Conservation (phyloP, 495 filamentous ascomycete genomes). For the Articulospora tetracladia region DNA sequence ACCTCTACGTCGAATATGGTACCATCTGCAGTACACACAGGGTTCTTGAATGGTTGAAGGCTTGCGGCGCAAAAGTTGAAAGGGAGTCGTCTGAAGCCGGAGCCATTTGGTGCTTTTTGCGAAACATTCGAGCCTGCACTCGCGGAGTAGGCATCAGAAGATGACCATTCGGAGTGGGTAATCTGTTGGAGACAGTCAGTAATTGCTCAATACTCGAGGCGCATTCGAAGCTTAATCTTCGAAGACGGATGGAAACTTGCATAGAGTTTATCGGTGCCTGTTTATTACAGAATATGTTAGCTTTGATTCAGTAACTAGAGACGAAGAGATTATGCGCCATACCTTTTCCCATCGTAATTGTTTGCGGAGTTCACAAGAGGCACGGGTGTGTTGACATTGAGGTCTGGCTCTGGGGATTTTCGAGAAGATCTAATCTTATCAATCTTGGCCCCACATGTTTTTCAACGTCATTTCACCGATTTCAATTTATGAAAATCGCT, state of each 20-base stretch:
- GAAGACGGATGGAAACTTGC: slow-evolving; percentile 36
- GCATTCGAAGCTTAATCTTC: slow-evolving; percentile 4
- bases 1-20: slow-evolving; percentile 85
- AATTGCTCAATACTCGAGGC: not conserved
- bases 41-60: slow-evolving; percentile 85
- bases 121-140: slow-evolving; percentile 68
- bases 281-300: slow-evolving; percentile 2
- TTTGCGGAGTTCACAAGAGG: not conserved
- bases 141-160: slow-evolving; percentile 77
- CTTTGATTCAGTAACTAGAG: not conserved
- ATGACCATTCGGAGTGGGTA: slow-evolving; percentile 96
- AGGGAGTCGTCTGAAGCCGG: slow-evolving; percentile 80
- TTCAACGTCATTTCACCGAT: not conserved
- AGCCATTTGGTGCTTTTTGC: slow-evolving; percentile 46
- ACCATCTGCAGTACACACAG: slow-evolving; percentile 75
- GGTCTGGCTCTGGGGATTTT: not conserved
- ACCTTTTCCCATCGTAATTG: slow-evolving; percentile 25
- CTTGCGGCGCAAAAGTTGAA: slow-evolving; percentile 98
- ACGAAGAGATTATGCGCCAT: not conserved
- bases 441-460: not conserved
- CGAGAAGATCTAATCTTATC: slow-evolving; percentile 10
- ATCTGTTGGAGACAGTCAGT: slow-evolving; percentile 45
- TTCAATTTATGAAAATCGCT: not conserved
- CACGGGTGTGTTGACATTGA: not conserved
- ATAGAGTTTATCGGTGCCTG: slow-evolving; percentile 71